These are phyloP conservation scores for Sarcocystis neurona DNA, from an alignment of 169 alveolate genomes.

Conservation along the genomic window DNA sequence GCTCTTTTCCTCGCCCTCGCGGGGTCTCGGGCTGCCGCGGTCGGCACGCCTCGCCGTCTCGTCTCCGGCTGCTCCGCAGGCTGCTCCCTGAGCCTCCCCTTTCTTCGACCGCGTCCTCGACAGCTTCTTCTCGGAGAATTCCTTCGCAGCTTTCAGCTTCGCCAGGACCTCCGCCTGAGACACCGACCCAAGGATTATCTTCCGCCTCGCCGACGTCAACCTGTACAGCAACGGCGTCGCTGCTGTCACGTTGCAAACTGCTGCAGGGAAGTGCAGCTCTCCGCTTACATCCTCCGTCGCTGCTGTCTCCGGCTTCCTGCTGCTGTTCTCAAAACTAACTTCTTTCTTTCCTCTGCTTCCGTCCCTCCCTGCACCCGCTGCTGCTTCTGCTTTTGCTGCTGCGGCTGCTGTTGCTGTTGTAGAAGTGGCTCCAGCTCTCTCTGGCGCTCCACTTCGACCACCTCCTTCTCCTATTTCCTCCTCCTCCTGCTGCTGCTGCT, in stretches of 20 bases:
- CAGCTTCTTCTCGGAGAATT: not conserved
- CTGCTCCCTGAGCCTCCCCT: no score
- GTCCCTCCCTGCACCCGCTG: no score
- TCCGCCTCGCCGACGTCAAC: conserved; percentile 56
- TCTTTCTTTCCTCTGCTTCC: no score
- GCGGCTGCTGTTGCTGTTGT: not conserved
- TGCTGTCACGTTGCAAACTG: conserved; percentile 48
- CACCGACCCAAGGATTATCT: conserved; percentile 52
- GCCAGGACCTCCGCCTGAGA: conserved; percentile 60
- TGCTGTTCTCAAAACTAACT: no score
- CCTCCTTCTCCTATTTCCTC: not conserved
- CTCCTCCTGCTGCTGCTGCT: not conserved
- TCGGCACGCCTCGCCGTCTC: no score
- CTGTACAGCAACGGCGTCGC: conserved; percentile 55
- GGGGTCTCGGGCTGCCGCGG: no score
- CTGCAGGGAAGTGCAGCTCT: conserved; percentile 47
- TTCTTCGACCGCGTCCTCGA: no score
- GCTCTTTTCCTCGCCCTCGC: no score
- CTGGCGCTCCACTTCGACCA: not conserved
- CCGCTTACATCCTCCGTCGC: not conserved
- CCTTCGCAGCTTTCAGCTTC: conserved; percentile 41
- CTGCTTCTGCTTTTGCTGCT: no score
- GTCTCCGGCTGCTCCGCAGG: no score
- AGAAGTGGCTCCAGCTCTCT: not conserved
- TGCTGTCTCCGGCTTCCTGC: not conserved